Percentiles rank a stretch among this genome's conserved stretches.
Evolutionary conservation across 257 asterid species (phyloP).

Genomic region (Echites panduratus): DNA sequence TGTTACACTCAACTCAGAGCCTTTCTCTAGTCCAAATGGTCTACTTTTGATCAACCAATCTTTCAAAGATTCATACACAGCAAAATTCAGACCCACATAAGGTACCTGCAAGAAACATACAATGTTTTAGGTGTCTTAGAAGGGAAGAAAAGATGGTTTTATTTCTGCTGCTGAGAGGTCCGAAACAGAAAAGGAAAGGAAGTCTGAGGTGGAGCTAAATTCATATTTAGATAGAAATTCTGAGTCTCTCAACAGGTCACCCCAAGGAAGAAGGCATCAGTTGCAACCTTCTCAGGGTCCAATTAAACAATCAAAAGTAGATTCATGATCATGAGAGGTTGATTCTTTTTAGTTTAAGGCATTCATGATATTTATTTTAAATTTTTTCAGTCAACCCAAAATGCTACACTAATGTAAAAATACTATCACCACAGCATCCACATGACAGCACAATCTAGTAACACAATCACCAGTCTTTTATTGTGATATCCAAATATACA

Average conservation of each 20-base stretch:
- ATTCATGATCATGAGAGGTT: not conserved
- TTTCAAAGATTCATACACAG: constrained; percentile 88
- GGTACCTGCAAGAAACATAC: constrained; percentile 53
- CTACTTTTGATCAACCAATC: constrained; percentile 67
- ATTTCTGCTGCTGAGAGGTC: not conserved
- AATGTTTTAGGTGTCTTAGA: not conserved
- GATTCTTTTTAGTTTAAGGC: not conserved
- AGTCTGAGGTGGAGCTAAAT: not conserved
- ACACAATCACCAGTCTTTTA: not conserved
- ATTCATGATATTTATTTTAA: not conserved
- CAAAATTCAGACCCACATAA: constrained; percentile 91
- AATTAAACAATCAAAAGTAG: not conserved
- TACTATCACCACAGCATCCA: not conserved
- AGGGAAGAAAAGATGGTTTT: not conserved
- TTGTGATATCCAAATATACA: not conserved
- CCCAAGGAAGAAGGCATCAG: not conserved
- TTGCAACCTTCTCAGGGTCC: not conserved
- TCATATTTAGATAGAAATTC: not conserved
- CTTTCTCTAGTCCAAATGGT: constrained; percentile 58
- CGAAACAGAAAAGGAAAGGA: not conserved
- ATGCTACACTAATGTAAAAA: constrained; percentile 1
- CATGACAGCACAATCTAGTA: constrained; percentile 3
- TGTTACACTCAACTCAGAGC: constrained; percentile 63
- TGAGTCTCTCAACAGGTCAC: not conserved
- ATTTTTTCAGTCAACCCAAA: not conserved